Base-by-base conservation (phyloP, 2,329 filamentous ascomycete genomes). In the Penicillium griseofulvum region DNA sequence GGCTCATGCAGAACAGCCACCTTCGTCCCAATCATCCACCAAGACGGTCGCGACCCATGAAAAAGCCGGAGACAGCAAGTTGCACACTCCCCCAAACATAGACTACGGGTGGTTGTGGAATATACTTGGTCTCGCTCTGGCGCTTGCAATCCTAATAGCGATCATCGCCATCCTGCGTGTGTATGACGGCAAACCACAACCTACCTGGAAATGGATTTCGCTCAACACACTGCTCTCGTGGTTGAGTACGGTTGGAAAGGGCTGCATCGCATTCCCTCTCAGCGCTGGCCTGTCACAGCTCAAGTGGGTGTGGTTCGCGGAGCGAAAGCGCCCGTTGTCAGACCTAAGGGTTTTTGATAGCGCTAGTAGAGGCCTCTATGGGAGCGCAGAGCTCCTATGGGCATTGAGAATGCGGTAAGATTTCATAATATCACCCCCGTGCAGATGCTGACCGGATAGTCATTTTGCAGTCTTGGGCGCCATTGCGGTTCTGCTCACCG, bases 231-330 rank as follows among this genome's bases (percentile, higher is more conserved):
- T 52, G 1, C 47, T 60, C 9, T 55, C 59, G 7, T 62, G 57
- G 55, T 17, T 62, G 26, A 56, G 54, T 31, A 62, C 57, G 10
- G 19, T 62, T 12, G 46, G 55, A 1, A 56, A 49, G 16, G 57
- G 24, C 2, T 56, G 54, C 12, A 37, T 58, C 11, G 8, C 58
- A 7, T 54, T 54, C 29, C 19, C 43, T 3, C 17, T 56, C 10
- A 58, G 52, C n/a, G 49, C 56, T 28, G 49, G 41, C 1, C 33
- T 62, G 22, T 52, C 55, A 0, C 57, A 60, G 44, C n/a, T 56
- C 4, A 62, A 62, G 36, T 62, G 57, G 59, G 50, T 55, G 3
- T 62, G 59, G 59, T 56, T 62, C 17, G 19, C 52, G 14, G 49
- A 60, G 33, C 16, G 12, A 22, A 43, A 28, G 2, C 49, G 49